Base-by-base conservation (phyloP, 2,329 filamentous ascomycete species). In the Colletotrichum lini region DNA sequence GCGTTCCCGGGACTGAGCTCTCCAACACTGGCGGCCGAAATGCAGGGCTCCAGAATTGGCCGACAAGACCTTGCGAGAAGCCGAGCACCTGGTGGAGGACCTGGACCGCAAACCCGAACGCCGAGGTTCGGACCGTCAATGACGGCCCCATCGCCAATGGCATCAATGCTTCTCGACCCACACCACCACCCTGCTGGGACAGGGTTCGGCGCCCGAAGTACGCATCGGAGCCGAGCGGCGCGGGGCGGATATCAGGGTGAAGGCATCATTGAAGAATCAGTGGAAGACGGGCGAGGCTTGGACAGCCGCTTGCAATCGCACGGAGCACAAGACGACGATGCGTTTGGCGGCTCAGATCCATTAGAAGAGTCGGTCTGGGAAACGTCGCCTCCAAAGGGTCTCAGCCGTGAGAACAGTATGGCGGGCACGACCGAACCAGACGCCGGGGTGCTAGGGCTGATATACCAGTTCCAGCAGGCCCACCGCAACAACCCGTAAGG, bases 161-260 rank as follows among this genome's bases (percentile, higher is more conserved):
- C 90, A 21, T 94, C 92, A 1, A 89, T 93, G 74, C 84, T 95
- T 2, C 84, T 95, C 2, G 93, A 95, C 80, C 90, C 92, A 2
- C 92, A 93, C 77, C 91, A 95, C 72, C 92, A 95, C 72, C 93
- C 92, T 7, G 84, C 86, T 1, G 82, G 83, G 2, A 84, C 86
- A 12, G 82, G 83, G 6, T 79, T 84, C 45, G 82, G 82, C 2
- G 81, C 77, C 21, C 84, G 85, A 49, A 88, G 85, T 61, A 77
- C 83, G n/a, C 83, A 88, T 70, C 81, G 84, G 62, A 79, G 81
- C 16, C 85, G 86, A 26, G 80, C 82, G 73, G 76, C 84, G 75
- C 82, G 82, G 69, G 81, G 83, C 77, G 83, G 78, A 63, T 85
- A 85, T 75, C 86, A 83, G 59, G 84, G 79, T 44, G 89, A 84